Base-by-base conservation (phyloP, 805 yeast species). In the Wickerhamiella spandovensis region DNA sequence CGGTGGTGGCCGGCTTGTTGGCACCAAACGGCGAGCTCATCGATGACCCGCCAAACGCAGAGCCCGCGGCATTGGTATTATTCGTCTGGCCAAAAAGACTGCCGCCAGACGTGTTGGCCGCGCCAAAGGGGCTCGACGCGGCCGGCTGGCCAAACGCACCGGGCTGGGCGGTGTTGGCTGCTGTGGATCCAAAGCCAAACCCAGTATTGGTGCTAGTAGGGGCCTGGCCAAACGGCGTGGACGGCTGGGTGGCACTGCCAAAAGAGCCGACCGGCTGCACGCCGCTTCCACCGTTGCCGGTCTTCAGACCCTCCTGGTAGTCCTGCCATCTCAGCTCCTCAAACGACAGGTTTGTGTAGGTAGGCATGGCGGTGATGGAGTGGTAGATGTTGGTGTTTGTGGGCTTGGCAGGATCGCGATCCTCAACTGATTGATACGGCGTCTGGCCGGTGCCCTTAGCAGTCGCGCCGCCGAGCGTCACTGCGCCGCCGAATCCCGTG, bases 261-360 rank as follows among this genome's bases (percentile, higher is more conserved):
- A 28, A 28, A 3, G 32, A 28, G 15, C 15, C 32, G 12, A 28
- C 32, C 15, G 32, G 32, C 32, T 28, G 32, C 15, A 49, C 43
- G 30, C 53, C 42, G 1, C 48, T 52, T 15, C 44, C 55, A 24
- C 71, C 66, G 54, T 70, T 77, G 15, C 85, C 89, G 54, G 56
- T 78, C 53, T 78, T 74, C 61, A 92, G 74, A 49, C 77, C 78
- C 55, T 79, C 84, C 58, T 79, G 78, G 64, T 92, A 92, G 67
- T 92, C 99, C 64, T 83, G 90, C 58, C 76, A 70, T 62, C 99
- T 77, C 65, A 92, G 75, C 64, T 92, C 98, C 65, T 88, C 97
- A 61, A 81, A 76, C 0, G 95, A 84, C 59, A 66, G 84, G 58
- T 80, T 79, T 58, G 75, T 75, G 63, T 90, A 92, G 65, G 87